Evolutionary conservation across 805 yeast genomes (phyloP), one percentile per base, ranked within the genome.

Genomic region (Yarrowia keelungensis): DNA sequence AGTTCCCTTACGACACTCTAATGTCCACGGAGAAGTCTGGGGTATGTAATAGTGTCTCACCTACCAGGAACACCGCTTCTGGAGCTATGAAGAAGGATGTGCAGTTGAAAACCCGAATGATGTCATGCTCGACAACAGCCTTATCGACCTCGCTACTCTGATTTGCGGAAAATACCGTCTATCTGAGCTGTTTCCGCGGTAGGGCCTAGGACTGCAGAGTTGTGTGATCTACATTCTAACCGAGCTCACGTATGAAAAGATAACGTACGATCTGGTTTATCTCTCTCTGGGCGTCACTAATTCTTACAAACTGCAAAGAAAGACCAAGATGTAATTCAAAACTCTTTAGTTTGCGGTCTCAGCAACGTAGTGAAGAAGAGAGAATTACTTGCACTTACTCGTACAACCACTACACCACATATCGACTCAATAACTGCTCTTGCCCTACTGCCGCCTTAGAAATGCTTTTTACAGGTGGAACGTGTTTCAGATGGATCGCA

Each of bases 401-500:
- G 19, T 19, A 19, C 19, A 19, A 19, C 19, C 19, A 19, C 19
- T 19, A 19, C 19, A 19, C 19, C 19, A 19, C 19, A 19, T 19
- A 5, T 9, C 39, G 3, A 7, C 39, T 38, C 26, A 3, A 22
- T 16, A 43, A 16, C 3, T 9, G 14, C 26, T 5, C 16, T 5
- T 9, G 10, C 8, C 16, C 47, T 3, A 45, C 26, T 46, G 50
- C 50, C 19, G 50, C 50, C 50, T 32, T 19, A 26, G 19, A 46
- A 46, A 19, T 46, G 50, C 50, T 46, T 46, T 46, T 46, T 46
- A 5, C 47, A 16, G 22, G 50, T 46, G 50, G 50, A 22, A 19
- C 50, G 32, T 46, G 50, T 46, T 46, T 46, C 50, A 46, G 32
- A 46, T 11, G 15, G 32, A 46, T 46, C 50, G 32, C 50, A 10